Conservation (phyloP, 129 eudicot species). For the Lactuca saligna region DNA sequence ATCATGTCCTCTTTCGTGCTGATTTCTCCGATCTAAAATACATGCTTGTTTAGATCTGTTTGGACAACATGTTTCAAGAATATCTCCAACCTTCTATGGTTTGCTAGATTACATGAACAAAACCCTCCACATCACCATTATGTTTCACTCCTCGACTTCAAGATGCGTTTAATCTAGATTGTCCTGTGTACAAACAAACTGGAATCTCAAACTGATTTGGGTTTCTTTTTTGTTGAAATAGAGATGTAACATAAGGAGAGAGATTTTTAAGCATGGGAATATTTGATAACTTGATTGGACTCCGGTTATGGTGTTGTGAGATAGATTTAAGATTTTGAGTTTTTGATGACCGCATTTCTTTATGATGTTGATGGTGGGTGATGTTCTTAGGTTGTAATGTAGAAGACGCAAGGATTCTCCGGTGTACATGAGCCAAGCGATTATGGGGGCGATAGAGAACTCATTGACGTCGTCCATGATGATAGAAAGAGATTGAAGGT, state of each 20-base stretch:
- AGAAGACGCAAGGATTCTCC: conserved; percentile 63
- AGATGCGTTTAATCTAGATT: too few relatives aligned
- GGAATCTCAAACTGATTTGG: too few relatives aligned
- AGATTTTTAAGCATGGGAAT: conserved; percentile 62
- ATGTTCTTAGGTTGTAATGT: conserved; percentile 73
- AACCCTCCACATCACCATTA: too few relatives aligned
- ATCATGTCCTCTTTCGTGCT: too few relatives aligned
- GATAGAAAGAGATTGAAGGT: conserved; percentile 66
- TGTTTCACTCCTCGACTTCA: too few relatives aligned
- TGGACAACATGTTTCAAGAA: too few relatives aligned
- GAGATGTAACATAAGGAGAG: conserved; percentile 73
- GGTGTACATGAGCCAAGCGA: conserved; percentile 97
- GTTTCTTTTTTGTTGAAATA: conserved; percentile 32
- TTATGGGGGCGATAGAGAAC: conserved; percentile 87
- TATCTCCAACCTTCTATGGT: too few relatives aligned
- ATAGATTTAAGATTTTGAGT: conserved; percentile 59
- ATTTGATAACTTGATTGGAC: conserved; percentile 77
- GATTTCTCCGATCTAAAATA: too few relatives aligned
- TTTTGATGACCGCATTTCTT: conserved; percentile 82
- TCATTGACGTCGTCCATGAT: conserved; percentile 89
- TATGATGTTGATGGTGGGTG: conserved; percentile 65
- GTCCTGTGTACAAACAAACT: too few relatives aligned
- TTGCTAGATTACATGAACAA: too few relatives aligned
- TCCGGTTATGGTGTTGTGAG: conserved; percentile 73
- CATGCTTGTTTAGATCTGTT: too few relatives aligned